Conservation (phyloP, 1,284 basidiomycete species). For the Pyrrhoderma lamaoense region DNA sequence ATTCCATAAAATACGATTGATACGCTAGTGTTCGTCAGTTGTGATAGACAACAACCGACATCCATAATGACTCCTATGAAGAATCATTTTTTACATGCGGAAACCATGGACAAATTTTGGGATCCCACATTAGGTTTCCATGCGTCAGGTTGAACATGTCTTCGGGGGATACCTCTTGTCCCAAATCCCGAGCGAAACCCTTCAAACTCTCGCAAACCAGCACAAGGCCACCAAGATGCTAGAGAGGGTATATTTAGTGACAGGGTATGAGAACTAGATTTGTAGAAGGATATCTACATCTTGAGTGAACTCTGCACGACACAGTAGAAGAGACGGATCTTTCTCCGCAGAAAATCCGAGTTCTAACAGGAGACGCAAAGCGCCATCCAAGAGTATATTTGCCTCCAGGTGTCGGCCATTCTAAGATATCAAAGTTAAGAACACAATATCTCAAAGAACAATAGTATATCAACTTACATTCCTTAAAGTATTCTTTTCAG, state of each 20-base stretch:
- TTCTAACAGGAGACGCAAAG: background rate
- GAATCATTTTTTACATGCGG: too few relatives aligned
- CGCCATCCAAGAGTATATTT: background rate
- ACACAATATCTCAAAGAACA: background rate
- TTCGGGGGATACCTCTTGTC: background rate
- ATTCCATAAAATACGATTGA: too few relatives aligned
- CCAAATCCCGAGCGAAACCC: background rate
- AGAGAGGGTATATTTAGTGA: background rate
- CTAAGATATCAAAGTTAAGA: background rate
- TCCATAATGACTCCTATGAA: too few relatives aligned
- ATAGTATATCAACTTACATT: background rate
- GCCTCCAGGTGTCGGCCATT: background rate
- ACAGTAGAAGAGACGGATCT: conserved; percentile 10
- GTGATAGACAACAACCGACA: too few relatives aligned
- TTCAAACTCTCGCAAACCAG: conserved; percentile 1
- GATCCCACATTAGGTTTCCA: conserved; percentile 4
- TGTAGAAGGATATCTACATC: background rate
- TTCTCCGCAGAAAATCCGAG: background rate
- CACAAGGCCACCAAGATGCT: conserved; percentile 9
- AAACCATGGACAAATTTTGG: conserved; percentile 11
- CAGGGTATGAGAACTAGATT: background rate
- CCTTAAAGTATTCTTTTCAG: conserved; percentile 3
- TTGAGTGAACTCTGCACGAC: conserved; percentile 10
- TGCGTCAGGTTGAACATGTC: background rate
- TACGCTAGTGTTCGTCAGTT: too few relatives aligned